Percentiles rank a stretch among this genome's conserved stretches.
phyloP scores from a whole-genome alignment of 257 asterid genomes.

The Ocimum tenuiflorum region DNA sequence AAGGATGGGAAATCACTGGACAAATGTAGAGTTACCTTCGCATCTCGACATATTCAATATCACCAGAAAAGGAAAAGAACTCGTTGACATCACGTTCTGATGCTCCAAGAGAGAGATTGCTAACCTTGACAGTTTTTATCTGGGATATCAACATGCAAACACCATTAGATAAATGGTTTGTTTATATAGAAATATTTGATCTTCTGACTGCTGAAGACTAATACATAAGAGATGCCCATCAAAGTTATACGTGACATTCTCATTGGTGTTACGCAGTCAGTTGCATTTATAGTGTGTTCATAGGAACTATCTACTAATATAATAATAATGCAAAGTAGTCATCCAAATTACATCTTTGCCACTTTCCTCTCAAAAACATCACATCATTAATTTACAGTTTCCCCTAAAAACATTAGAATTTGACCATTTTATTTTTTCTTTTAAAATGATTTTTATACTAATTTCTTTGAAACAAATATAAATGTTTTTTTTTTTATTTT shows the following conservation, averaged over 20 bases:
- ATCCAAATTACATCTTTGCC: too few relatives aligned
- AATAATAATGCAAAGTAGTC: too few relatives aligned
- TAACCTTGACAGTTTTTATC: conserved; percentile 78
- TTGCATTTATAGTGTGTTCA: neutral
- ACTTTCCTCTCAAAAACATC: too few relatives aligned
- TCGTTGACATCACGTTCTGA: conserved; percentile 71
- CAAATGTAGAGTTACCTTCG: conserved; percentile 40
- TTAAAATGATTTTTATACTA: too few relatives aligned
- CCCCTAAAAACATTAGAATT: too few relatives aligned
- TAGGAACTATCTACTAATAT: neutral
- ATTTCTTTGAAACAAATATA: too few relatives aligned
- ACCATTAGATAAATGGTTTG: neutral
- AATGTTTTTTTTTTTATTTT: too few relatives aligned
- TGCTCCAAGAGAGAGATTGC: conserved; percentile 84
- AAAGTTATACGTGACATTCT: neutral
- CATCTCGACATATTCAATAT: conserved; percentile 88
- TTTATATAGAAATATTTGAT: neutral
- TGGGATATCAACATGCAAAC: conserved; percentile 22
- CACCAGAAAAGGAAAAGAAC: conserved; percentile 94
- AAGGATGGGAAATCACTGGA: conserved; percentile 5
- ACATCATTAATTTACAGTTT: too few relatives aligned
- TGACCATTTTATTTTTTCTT: too few relatives aligned
- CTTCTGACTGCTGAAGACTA: neutral
- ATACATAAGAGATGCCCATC: neutral
- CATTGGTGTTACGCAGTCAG: neutral